Base-by-base conservation (phyloP, 2,329 filamentous ascomycete genomes). In the Sporothrix protearum region DNA sequence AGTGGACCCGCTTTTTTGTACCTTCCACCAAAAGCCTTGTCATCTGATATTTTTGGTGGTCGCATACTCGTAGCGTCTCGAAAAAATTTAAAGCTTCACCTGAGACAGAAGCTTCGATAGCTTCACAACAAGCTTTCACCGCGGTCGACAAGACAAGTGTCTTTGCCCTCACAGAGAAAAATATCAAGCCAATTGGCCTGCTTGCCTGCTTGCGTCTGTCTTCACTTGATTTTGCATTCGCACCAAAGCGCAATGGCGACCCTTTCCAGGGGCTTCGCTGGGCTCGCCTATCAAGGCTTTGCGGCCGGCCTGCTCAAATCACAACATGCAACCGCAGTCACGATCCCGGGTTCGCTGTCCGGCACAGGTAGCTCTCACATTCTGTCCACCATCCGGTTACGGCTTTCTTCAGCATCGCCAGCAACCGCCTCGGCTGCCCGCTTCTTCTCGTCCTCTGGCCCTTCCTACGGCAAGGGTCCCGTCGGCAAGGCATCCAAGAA, bases 201-300 rank as follows among this genome's bases (percentile, higher is more conserved):
- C 36, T 12, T 45, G 16, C 8, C 63, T 47, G 42, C 36, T 12
- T 45, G 36, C 12, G 42, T 47, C 14, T 53, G 22, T 25, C 42
- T 12, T 2, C 16, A 22, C 19, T 39, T n/a, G n/a, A n/a, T n/a
- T 39, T 61, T 33, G 2, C 42, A 33, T 22, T 14, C 25, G 19
- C 19, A 47, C n/a, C 33, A 33, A 10, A 55, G 42, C 12, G n/a
- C n/a, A n/a, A 75, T 75, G 74, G 57, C 71, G 3, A 73, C 73
- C n/a, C 70, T 73, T 19, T 69, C 73, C 14, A 61, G 71, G 47
- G 73, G 74, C 69, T 36, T 73, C n/a, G 42, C 70, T 28, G 70
- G 70, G 53, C 22, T 70, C 30, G 42, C 47, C 39, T 53, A 49
- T 14, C 49, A 47, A 39, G 19, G 42, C 68, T 28, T 64, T 45